phyloP scores from a whole-genome alignment of 768 basidiomycete genomes.

The Boletus vermiculosoides region DNA sequence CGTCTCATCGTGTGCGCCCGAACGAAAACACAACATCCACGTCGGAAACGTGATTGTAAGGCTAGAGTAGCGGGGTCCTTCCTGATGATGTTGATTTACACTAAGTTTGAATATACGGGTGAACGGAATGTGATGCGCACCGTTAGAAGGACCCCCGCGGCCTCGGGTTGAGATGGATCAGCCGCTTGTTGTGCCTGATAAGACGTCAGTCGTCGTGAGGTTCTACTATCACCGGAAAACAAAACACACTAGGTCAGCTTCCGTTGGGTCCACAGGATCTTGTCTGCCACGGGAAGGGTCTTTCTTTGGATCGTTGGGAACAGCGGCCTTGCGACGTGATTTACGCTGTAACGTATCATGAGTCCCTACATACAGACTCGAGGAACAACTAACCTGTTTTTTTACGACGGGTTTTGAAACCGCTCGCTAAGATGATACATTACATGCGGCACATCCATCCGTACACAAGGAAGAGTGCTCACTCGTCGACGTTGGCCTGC shows the following conservation, averaged over 20 bases:
- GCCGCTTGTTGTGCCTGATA: neutral
- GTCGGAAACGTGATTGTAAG: neutral
- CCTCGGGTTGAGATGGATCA: neutral
- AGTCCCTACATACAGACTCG: neutral
- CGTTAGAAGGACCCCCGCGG: neutral
- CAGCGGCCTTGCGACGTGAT: neutral
- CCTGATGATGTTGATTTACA: neutral
- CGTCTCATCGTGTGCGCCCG: neutral
- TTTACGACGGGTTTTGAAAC: neutral
- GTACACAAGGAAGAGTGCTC: neutral
- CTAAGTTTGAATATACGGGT: neutral
- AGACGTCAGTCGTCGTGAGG: neutral
- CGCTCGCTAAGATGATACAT: neutral
- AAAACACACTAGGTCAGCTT: neutral
- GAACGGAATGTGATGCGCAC: neutral
- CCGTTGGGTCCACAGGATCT: neutral
- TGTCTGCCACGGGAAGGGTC: neutral
- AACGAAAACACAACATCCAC: neutral
- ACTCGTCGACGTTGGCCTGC: neutral
- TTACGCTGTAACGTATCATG: neutral
- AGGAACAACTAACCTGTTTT: neutral
- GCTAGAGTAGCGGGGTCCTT: neutral
- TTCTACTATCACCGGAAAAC: neutral
- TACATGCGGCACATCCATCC: neutral
- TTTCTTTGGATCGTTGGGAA: fast-evolving